Conservation (phyloP, 257 asterid species). For the Paulownia fortunei region DNA sequence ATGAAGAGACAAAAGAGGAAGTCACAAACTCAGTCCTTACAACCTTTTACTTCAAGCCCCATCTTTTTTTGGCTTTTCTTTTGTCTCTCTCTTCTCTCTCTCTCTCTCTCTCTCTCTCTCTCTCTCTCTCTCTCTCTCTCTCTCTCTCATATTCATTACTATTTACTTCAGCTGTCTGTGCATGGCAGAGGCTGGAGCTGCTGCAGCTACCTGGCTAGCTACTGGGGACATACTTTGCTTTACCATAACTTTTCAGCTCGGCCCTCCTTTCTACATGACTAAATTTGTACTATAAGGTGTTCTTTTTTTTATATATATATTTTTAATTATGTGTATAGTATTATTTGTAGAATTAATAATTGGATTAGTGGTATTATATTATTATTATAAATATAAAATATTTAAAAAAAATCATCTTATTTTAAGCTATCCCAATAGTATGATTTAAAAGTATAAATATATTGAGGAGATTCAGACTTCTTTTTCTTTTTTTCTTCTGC, state of each 20-base stretch:
- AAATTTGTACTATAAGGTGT: too few species aligned
- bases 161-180: not conserved
- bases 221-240: not conserved
- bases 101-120: slow-evolving; percentile 13
- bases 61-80: slow-evolving; percentile 29
- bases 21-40: slow-evolving; percentile 26
- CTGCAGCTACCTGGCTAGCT: not conserved
- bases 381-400: too few species aligned
- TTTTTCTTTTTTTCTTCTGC: not conserved
- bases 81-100: not conserved
- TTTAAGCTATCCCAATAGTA: too few species aligned
- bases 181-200: not conserved
- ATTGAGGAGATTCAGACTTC: not conserved
- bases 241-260: not conserved
- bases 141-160: not conserved
- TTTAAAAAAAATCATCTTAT: too few species aligned
- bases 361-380: too few species aligned
- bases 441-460: too few species aligned
- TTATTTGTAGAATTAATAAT: too few species aligned
- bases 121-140: not conserved
- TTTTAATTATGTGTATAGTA: too few species aligned
- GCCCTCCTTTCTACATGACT: not conserved
- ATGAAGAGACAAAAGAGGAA: slow-evolving; percentile 47
- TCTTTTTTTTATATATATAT: too few species aligned
- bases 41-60: slow-evolving; percentile 33